Conservation (phyloP, 2,329 filamentous ascomycete species). For the Colletotrichum cordylinicola region DNA sequence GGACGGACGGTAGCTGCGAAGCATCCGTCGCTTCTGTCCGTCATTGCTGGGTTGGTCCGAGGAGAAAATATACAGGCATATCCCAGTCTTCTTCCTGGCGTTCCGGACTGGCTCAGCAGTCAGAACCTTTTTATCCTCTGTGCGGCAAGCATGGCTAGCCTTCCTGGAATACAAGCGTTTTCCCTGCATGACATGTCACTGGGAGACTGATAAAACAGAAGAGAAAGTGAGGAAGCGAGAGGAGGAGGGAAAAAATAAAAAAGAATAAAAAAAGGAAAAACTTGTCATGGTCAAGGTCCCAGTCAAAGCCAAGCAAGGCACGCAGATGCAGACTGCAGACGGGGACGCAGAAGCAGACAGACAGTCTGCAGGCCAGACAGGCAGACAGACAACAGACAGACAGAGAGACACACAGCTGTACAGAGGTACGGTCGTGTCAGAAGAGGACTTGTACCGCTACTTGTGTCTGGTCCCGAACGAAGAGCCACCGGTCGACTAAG, state of each 20-base stretch:
- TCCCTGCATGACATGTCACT: conserved; percentile 5
- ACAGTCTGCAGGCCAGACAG: not conserved
- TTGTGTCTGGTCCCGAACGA: conserved; percentile 4
- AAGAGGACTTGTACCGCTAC: conserved; percentile 17
- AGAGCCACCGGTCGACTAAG: conserved; percentile 19
- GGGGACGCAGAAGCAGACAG: not conserved
- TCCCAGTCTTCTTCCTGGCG: not conserved
- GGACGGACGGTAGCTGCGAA: not conserved
- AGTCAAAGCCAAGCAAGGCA: conserved; percentile 7
- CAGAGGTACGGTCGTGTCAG: conserved; percentile 5
- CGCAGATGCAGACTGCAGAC: not conserved
- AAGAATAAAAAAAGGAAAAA: conserved; percentile 4
- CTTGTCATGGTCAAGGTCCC: conserved; percentile 9
- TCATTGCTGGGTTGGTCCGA: conserved; percentile 5
- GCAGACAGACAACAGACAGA: not conserved
- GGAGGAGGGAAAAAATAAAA: not conserved
- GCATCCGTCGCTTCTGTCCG: conserved; percentile 9
- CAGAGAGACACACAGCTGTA: not conserved
- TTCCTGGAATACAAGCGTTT: not conserved
- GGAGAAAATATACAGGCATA: not conserved
- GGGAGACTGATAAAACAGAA: not conserved
- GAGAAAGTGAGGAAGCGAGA: not conserved
- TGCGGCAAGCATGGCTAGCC: conserved; percentile 14
- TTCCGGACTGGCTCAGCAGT: conserved; percentile 3
- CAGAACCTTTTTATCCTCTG: conserved; percentile 1